phyloP scores from a whole-genome alignment of 2,329 filamentous ascomycete genomes.

The Tolypocladium cylindrosporum region DNA sequence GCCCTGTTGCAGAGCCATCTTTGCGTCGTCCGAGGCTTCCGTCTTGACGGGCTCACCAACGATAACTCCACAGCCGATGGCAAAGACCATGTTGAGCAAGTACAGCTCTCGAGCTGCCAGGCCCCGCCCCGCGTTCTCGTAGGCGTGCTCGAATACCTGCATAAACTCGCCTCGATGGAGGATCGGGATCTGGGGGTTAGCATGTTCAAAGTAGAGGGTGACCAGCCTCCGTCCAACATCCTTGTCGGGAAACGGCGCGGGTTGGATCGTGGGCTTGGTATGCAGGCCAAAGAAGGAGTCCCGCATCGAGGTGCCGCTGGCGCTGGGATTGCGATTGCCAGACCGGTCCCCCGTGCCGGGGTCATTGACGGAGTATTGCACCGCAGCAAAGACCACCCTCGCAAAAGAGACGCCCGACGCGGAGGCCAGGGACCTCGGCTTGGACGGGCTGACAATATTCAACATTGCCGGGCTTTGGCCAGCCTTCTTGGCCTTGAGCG shows the following conservation, averaged over 20 bases:
- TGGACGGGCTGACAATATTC: slow-evolving; percentile 66
- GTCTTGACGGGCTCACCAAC: slow-evolving; percentile 53
- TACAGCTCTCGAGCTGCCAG: slow-evolving; percentile 78
- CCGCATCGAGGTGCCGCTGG: slow-evolving; percentile 67
- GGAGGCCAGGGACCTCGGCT: slow-evolving; percentile 73
- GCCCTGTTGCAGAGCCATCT: slow-evolving; percentile 17
- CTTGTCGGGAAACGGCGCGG: slow-evolving; percentile 72
- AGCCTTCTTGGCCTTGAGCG: slow-evolving; percentile 24
- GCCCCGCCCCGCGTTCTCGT: slow-evolving; percentile 55
- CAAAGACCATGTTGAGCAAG: slow-evolving; percentile 92
- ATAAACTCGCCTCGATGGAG: slow-evolving; percentile 84
- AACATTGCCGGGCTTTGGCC: slow-evolving; percentile 42
- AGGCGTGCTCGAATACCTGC: slow-evolving; percentile 76
- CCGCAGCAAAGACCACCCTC: slow-evolving; percentile 84
- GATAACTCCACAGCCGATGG: slow-evolving; percentile 89
- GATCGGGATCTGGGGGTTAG: slow-evolving; percentile 92
- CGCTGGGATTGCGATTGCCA: slow-evolving; percentile 12
- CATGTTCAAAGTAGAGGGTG: slow-evolving; percentile 86
- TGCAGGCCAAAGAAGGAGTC: slow-evolving; percentile 97
- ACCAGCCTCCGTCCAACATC: slow-evolving; percentile 65
- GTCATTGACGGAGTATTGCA: slow-evolving; percentile 60
- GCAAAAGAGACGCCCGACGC: slow-evolving; percentile 91
- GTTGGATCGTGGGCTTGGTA: slow-evolving; percentile 77
- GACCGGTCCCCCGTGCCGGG: slow-evolving; percentile 30
- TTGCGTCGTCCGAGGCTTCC: slow-evolving; percentile 24